A percentile compares a stretch with the other conserved stretches of the same genome.
Evolutionary conservation across 2,329 filamentous ascomycete genomes (phyloP).

Genomic region (Bimuria novae-zelandiae): DNA sequence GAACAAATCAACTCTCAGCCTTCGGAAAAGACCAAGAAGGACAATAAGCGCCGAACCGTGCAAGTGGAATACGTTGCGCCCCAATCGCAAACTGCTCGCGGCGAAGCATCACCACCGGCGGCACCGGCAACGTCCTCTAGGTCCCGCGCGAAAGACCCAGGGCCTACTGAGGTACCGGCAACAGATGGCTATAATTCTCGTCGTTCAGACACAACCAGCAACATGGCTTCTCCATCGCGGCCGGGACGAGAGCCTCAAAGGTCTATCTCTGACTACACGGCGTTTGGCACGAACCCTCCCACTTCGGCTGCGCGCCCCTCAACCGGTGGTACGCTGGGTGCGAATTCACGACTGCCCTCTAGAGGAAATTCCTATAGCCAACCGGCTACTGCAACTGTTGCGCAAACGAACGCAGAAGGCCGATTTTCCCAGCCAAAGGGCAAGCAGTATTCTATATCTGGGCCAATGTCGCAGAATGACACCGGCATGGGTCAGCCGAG

Average conservation of each 20-base stretch:
- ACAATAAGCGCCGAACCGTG: constrained; percentile 87
- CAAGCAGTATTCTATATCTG: constrained; percentile 73
- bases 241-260: constrained; percentile 54
- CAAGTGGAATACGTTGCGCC: constrained; percentile 98
- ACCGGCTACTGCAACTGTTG: constrained; percentile 83
- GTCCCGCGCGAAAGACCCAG: constrained; percentile 61
- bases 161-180: constrained; percentile 52
- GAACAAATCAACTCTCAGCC: constrained; percentile 74
- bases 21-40: constrained; percentile 64
- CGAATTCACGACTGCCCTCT: constrained; percentile 66
- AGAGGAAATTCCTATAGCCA: constrained; percentile 81
- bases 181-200: constrained; percentile 42
- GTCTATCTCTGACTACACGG: constrained; percentile 55
- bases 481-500: constrained; percentile 47
- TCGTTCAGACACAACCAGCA: constrained; percentile 23
- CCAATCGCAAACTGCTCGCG: constrained; percentile 80
- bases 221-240: constrained; percentile 38
- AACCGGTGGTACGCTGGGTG: constrained; percentile 77
- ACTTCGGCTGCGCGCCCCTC: constrained; percentile 64
- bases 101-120: constrained; percentile 53
- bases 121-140: constrained; percentile 48
- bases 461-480: constrained; percentile 62
- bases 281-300: constrained; percentile 47
- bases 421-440: constrained; percentile 78
- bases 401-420: constrained; percentile 85